Conservation (phyloP, 345 rosid genomes). For the Populus euphratica region DNA sequence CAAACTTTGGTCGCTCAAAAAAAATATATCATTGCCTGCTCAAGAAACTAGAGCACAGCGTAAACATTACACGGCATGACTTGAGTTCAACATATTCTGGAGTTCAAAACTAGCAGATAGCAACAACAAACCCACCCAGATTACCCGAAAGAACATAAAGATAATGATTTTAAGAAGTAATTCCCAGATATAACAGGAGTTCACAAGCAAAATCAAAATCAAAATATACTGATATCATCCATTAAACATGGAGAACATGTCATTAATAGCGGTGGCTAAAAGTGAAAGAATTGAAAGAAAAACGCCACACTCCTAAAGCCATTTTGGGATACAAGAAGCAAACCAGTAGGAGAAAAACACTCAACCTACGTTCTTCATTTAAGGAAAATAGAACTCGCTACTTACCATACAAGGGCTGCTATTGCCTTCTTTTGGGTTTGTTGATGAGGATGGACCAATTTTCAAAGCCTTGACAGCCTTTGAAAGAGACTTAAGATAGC, state of each 20-base stretch:
- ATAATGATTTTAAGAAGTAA: background rate
- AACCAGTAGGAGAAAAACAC: background rate
- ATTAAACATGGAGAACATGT: constrained; percentile 1
- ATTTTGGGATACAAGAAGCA: background rate
- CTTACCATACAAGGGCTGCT: constrained; percentile 75
- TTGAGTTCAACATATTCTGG: background rate
- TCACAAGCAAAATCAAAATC: constrained; percentile 4
- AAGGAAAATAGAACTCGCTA: background rate
- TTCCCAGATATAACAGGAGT: background rate
- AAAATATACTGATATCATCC: background rate
- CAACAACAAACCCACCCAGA: background rate
- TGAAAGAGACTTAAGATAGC: constrained; percentile 92
- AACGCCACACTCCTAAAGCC: background rate
- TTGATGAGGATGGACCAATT: constrained; percentile 52
- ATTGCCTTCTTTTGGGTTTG: constrained; percentile 85
- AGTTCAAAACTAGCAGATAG: background rate
- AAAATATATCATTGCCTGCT: background rate
- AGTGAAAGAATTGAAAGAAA: background rate
- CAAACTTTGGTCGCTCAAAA: background rate
- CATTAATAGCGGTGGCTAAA: background rate
- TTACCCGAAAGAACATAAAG: background rate
- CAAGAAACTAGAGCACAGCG: background rate
- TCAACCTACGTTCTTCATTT: background rate
- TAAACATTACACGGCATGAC: background rate
- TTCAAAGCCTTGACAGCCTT: constrained; percentile 79